These are phyloP conservation scores for Cladosporium sp. DNA, from an alignment of 2,329 filamentous ascomycete species.

Conservation along the genomic window DNA sequence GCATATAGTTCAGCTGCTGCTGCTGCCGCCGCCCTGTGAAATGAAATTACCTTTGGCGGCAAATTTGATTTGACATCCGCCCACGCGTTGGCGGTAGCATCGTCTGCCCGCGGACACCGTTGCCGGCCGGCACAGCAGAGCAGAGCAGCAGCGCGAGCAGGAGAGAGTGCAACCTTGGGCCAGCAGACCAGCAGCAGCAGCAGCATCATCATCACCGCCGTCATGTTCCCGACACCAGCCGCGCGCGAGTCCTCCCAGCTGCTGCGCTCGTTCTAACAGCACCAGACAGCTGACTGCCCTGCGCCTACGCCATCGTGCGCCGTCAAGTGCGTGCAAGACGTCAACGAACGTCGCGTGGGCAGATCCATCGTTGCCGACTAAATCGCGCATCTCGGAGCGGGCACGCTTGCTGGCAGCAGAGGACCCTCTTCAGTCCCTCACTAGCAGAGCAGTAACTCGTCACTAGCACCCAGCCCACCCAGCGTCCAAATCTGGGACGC, in stretches of 20 bases:
- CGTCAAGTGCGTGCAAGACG: background rate
- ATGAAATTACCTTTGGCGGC: background rate
- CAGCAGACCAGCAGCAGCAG: background rate
- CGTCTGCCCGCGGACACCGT: constrained; percentile 6
- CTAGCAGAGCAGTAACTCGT: background rate
- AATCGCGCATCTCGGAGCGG: constrained; percentile 8
- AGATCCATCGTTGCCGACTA: constrained; percentile 5
- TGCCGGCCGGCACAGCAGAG: background rate
- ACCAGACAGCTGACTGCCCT: constrained; percentile 3
- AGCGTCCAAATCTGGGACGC: background rate
- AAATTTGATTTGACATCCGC: constrained; percentile 11
- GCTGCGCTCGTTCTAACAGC: background rate
- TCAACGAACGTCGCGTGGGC: constrained; percentile 10
- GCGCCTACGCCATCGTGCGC: constrained; percentile 1
- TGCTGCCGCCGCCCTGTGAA: too few species aligned
- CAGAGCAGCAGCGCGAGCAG: background rate
- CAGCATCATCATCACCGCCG: background rate
- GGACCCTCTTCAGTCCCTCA: background rate
- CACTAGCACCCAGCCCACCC: background rate
- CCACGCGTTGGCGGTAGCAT: background rate
- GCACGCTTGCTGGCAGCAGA: constrained; percentile 1
- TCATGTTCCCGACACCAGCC: constrained; percentile 4
- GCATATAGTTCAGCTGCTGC: background rate
- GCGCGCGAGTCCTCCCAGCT: background rate
- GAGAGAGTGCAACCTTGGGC: too few species aligned